Evolutionary conservation across 169 alveolate genomes (phyloP).

Genomic region (Babesia sp.): DNA sequence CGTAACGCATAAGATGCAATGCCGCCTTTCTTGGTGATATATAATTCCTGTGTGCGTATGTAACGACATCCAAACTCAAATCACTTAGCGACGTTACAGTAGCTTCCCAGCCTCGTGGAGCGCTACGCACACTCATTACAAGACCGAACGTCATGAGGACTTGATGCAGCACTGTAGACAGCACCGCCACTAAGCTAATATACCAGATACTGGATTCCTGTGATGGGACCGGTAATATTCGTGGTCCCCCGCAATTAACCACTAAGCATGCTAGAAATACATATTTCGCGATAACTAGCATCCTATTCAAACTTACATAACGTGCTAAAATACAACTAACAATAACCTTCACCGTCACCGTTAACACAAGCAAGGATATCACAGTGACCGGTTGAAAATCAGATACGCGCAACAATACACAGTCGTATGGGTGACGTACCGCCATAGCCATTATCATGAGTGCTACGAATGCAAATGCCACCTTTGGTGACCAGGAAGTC

Average conservation of each 20-base stretch:
- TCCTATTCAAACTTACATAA: not conserved
- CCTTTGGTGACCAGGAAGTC: conserved; percentile 19
- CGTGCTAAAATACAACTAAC: not conserved
- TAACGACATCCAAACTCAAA: conserved; percentile 10
- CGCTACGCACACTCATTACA: conserved; percentile 10
- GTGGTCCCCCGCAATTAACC: not conserved
- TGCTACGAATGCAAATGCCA: not conserved
- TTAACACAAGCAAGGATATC: not conserved
- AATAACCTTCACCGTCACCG: not conserved
- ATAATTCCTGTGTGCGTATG: not conserved
- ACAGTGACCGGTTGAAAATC: not conserved
- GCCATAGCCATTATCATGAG: conserved; percentile 12
- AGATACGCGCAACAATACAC: not conserved
- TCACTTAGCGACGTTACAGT: conserved; percentile 18
- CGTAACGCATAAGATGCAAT: not conserved
- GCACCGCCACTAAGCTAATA: not conserved
- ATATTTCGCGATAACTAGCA: conserved; percentile 24
- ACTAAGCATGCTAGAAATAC: not conserved
- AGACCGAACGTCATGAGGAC: conserved; percentile 16
- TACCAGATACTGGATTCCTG: conserved; percentile 12
- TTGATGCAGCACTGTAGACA: conserved; percentile 6
- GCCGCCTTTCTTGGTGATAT: not conserved
- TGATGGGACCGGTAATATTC: not conserved
- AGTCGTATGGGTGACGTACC: conserved; percentile 11
- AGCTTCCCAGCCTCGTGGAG: conserved; percentile 18